Evolutionary conservation across 768 basidiomycete genomes (phyloP).

Genomic region (Amanita phalloides): DNA sequence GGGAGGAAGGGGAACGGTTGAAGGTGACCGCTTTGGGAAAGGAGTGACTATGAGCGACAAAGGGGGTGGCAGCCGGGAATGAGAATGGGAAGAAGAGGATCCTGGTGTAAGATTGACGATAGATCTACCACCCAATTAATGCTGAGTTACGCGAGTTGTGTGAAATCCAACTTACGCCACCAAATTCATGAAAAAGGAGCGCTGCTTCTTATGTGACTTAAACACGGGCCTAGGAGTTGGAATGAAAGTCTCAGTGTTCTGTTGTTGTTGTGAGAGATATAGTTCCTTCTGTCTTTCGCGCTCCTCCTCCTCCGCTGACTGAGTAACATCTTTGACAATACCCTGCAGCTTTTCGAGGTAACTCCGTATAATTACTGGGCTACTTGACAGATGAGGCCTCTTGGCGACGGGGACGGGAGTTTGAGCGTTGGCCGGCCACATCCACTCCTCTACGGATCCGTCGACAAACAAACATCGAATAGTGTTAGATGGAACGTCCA

Average conservation of each 20-base stretch:
- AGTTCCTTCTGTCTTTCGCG: slow-evolving; percentile 19
- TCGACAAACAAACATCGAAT: slow-evolving; percentile 50
- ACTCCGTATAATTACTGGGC: slow-evolving; percentile 1
- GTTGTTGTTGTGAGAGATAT: slow-evolving; percentile 9
- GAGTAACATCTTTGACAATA: slow-evolving; percentile 43
- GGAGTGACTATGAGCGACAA: not conserved
- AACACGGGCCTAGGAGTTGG: slow-evolving; percentile 5
- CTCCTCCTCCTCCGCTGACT: slow-evolving; percentile 33
- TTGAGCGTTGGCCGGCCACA: slow-evolving; percentile 11
- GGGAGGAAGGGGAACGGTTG: slow-evolving; percentile 14
- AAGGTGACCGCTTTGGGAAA: not conserved
- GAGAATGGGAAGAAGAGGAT: slow-evolving; percentile 19
- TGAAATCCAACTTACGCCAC: slow-evolving; percentile 35
- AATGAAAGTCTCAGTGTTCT: slow-evolving; percentile 9
- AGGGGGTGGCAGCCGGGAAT: slow-evolving; percentile 16
- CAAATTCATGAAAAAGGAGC: slow-evolving; percentile 60
- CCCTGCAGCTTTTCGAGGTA: slow-evolving; percentile 35
- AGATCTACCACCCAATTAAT: slow-evolving; percentile 12
- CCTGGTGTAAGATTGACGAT: slow-evolving; percentile 19
- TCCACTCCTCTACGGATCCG: slow-evolving; percentile 39
- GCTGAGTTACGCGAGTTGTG: slow-evolving; percentile 1
- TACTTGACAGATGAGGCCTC: not conserved
- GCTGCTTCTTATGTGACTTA: slow-evolving; percentile 21
- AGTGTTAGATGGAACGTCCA: slow-evolving; percentile 39
- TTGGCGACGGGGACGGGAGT: slow-evolving; percentile 16